Percentiles rank a stretch among this genome's conserved stretches.
Conservation (phyloP, 1,284 basidiomycete species). For the Ustilago crameri region DNA sequence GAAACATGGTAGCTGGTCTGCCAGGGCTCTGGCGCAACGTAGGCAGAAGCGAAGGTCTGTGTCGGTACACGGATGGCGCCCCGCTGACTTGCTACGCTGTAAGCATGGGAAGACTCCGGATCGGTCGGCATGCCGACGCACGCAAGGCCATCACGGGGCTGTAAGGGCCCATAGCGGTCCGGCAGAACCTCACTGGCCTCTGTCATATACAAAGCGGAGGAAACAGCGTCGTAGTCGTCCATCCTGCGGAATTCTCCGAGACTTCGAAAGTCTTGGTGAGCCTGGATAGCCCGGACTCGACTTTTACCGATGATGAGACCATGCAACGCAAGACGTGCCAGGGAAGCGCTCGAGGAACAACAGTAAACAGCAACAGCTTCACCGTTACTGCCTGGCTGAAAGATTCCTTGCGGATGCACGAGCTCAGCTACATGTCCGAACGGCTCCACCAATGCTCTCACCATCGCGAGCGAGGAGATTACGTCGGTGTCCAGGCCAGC, state of each 20-base stretch:
- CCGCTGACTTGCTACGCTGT: too few relatives aligned
- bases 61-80: too few relatives aligned
- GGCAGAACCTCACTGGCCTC: too few relatives aligned
- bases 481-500: constrained; percentile 22
- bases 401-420: neutral
- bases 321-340: constrained; percentile 26
- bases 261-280: neutral
- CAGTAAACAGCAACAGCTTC: constrained; percentile 18
- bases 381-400: neutral
- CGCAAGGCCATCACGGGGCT: too few relatives aligned
- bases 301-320: constrained; percentile 18
- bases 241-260: neutral
- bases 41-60: too few relatives aligned
- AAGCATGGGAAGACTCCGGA: too few relatives aligned
- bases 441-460: constrained; percentile 34
- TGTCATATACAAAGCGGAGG: neutral
- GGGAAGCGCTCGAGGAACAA: constrained; percentile 28
- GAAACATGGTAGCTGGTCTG: too few relatives aligned
- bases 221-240: neutral
- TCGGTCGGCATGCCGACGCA: too few relatives aligned
- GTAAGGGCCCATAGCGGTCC: too few relatives aligned
- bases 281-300: constrained; percentile 10
- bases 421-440: constrained; percentile 24
- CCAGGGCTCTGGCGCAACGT: too few relatives aligned
- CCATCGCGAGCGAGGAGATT: constrained; percentile 15